Conservation (phyloP, 116 monocot genomes). For the Cymodocea nodosa region DNA sequence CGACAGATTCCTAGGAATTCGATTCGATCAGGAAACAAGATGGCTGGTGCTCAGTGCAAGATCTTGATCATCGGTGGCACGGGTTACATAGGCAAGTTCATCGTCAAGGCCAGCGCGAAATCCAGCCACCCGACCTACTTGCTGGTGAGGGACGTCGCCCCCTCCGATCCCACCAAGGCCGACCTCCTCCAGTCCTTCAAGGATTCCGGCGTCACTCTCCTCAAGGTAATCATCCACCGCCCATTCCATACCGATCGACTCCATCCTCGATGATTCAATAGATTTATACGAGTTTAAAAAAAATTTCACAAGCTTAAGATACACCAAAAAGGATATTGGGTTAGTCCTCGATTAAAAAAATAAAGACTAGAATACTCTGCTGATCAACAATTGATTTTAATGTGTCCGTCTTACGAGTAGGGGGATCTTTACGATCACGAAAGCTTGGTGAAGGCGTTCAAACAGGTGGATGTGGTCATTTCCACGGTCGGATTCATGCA, state of each 20-base stretch:
- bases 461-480: conserved; percentile 41
- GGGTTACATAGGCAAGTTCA: conserved; percentile 62
- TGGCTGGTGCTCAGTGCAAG: conserved; percentile 15
- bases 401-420: conserved; percentile 2
- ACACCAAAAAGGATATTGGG: too few relatives aligned
- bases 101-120: conserved; percentile 51
- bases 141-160: conserved; percentile 29
- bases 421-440: conserved; percentile 38
- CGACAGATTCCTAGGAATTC: too few relatives aligned
- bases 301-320: too few relatives aligned
- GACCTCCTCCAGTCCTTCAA: conserved; percentile 18
- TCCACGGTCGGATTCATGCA: conserved; percentile 29
- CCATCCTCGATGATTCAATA: too few relatives aligned
- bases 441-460: conserved; percentile 39
- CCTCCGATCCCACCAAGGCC: conserved; percentile 32
- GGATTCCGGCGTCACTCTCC: conserved; percentile 23
- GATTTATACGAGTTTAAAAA: too few relatives aligned
- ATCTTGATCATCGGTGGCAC: conserved; percentile 68
- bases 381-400: too few relatives aligned
- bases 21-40: too few relatives aligned
- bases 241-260: too few relatives aligned
- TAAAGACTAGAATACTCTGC: too few relatives aligned
- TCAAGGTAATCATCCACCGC: conserved; percentile 17
- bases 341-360: too few relatives aligned
- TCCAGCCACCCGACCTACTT: conserved; percentile 48